Evolutionary conservation across 192 early-diverging fungal species (phyloP), one percentile per base, ranked within the genome.

Genomic region (Backusella macrospora): DNA sequence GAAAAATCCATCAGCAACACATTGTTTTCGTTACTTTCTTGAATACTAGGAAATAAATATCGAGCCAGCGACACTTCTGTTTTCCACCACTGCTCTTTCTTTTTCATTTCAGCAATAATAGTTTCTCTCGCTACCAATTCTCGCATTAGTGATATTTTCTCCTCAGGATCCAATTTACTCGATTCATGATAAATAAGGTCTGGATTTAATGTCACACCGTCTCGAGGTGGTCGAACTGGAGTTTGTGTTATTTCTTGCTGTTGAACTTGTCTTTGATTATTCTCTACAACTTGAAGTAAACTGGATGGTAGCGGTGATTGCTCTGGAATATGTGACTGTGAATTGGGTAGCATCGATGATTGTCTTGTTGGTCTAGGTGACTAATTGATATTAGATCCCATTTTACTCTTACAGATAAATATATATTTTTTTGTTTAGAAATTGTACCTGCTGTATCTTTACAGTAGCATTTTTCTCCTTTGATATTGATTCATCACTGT

Each of bases 51-150:
- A 23, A 12, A 26, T 46, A 68, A 44, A 18, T 47, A 12, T 29
- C 67, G 42, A 15, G 83, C 76, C 69, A 82, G 69, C 10, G 78
- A 64, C 26, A 80, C 78, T 34, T 81, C 72, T 37, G 80, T 74
- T 40, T 76, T 64, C 79, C 79, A 82, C 81, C 81, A 85, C 29
- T 77, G 77, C 71, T 85, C 83, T 34, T 76, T 80, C 39, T 76
- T 82, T 52, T 76, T 82, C 64, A 81, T 73, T 39, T 73, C 49
- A 13, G 18, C 2, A 62, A 81, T 82, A n/a, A 70, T 34, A 2
- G 43, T 23, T 73, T 85, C 81, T 3, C 68, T 65, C 12, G 74
- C 63, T 13, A 71, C 37, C 6, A 85, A 68, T 39, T 83, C 76
- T 42, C 70, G 38, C 23, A 72, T 18, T 2, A 77, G 21, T 5